phyloP scores from a whole-genome alignment of 1,284 basidiomycete species.

The Termitomyces sp. region DNA sequence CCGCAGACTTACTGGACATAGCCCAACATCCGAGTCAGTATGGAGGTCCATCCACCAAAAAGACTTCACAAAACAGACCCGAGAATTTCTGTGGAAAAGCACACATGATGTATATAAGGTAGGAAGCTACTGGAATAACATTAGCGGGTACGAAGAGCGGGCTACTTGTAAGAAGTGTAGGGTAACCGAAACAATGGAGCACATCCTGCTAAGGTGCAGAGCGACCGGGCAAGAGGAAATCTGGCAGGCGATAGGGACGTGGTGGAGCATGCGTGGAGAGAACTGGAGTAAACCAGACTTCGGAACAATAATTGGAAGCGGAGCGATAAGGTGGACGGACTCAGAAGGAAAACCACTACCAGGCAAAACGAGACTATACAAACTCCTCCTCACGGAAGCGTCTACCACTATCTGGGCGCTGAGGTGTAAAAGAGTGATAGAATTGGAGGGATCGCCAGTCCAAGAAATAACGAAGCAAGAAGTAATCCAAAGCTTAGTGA shows the following conservation, averaged over 20 bases:
- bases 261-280: not conserved
- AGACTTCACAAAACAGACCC: not conserved
- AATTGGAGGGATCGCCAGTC: no score
- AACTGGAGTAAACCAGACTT: not conserved
- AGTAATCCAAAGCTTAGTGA: no score
- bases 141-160: not conserved
- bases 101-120: not conserved
- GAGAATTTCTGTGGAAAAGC: not conserved
- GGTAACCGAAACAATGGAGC: not conserved
- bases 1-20: no score
- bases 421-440: not conserved
- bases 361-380: not conserved
- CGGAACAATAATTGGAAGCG: not conserved
- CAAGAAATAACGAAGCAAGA: no score
- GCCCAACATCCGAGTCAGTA: not conserved
- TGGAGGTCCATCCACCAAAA: not conserved
- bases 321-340: not conserved
- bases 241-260: not conserved
- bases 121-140: not conserved
- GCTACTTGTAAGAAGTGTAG: not conserved
- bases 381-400: not conserved
- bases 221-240: not conserved
- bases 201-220: not conserved
- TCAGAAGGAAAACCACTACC: not conserved
- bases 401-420: not conserved